A percentile compares a stretch with the other conserved stretches of the same genome.
Evolutionary conservation across 495 filamentous ascomycete species (phyloP).

Genomic region (Penicillium daleae): DNA sequence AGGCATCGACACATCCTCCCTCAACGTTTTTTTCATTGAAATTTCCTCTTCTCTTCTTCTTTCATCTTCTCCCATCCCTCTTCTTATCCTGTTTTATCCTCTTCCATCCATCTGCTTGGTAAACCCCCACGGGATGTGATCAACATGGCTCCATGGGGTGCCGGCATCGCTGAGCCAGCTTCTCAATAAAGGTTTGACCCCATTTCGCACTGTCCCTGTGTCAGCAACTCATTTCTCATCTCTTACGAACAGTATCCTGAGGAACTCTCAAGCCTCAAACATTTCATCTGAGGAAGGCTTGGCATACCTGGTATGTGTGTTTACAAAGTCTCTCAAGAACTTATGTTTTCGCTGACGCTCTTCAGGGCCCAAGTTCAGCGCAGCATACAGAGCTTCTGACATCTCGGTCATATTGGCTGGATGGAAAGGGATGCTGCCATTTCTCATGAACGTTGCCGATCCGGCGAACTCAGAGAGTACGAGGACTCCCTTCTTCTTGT

Average conservation of each 20-base stretch:
- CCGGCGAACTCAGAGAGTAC: constrained; percentile 93
- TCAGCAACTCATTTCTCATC: constrained; percentile 6
- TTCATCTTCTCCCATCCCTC: not conserved
- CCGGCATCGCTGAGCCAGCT: constrained; percentile 28
- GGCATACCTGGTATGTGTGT: constrained; percentile 77
- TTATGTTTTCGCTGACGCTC: constrained; percentile 75
- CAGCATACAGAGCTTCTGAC: constrained; percentile 80
- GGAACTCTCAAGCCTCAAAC: not conserved
- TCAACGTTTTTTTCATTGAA: not conserved
- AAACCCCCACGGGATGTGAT: not conserved
- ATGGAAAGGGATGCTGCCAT: constrained; percentile 85
- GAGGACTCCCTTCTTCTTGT: constrained; percentile 82
- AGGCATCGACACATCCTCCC: not conserved
- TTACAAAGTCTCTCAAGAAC: constrained; percentile 81
- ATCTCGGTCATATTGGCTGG: constrained; percentile 91
- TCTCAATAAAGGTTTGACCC: constrained; percentile 42
- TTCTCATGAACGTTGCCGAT: constrained; percentile 77
- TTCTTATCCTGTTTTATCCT: not conserved
- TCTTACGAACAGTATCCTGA: not conserved
- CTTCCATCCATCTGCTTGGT: not conserved
- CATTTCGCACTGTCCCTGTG: constrained; percentile 37
- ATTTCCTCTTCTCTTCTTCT: not conserved
- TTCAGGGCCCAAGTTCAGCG: constrained; percentile 81
- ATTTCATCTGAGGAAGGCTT: not conserved
- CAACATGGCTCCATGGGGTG: constrained; percentile 13